Base-by-base conservation (phyloP, 169 alveolate species). In the Plasmodium gonderi region DNA sequence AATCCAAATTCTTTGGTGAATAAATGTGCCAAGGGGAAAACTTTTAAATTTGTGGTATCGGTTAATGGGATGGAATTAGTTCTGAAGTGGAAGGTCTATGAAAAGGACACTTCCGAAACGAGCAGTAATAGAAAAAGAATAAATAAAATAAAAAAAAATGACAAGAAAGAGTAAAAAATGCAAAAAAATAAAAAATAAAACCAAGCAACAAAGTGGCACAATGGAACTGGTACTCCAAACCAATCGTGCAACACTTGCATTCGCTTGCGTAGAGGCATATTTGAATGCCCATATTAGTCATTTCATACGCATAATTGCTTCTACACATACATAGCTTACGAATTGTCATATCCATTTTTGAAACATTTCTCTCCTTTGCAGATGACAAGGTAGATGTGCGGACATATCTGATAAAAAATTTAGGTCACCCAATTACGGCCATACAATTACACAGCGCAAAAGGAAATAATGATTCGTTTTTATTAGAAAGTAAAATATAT, bases 401-500 rank as follows among this genome's bases (percentile, higher is more conserved):
- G 29, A 77, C 31, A 23, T 77, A 47, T 20, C 75, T 8, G 4
- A 11, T 77, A 36, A 77, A 47, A 54, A 77, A 47, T 17, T 8
- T 54, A 20, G 85, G 36, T 23, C 0, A 8, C 2, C 85, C 85
- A 23, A 45, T 77, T 6, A 77, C 85, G 20, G 36, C 85, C 23
- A 77, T 77, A 44, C 85, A 77, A 54, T 23, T 77, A n/a, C 85
- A 77, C 69, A 77, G 8, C 31, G 47, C 69, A 44, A 77, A 47
- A 11, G 33, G 20, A 23, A 44, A 11, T 20, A 12, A 9, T 14
- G 60, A 33, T 0, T 44, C 20, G n/a, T 20, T 77, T 17, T n/a
- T 49, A 11, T 3, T 77, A 23, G 85, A 77, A 77, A 77, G 75
- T 33, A 77, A 77, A 33, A 26, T n/a, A 23, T 77, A 77, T 36